phyloP scores from a whole-genome alignment of 2,329 filamentous ascomycete species.

The Phialocephala subalpina region DNA sequence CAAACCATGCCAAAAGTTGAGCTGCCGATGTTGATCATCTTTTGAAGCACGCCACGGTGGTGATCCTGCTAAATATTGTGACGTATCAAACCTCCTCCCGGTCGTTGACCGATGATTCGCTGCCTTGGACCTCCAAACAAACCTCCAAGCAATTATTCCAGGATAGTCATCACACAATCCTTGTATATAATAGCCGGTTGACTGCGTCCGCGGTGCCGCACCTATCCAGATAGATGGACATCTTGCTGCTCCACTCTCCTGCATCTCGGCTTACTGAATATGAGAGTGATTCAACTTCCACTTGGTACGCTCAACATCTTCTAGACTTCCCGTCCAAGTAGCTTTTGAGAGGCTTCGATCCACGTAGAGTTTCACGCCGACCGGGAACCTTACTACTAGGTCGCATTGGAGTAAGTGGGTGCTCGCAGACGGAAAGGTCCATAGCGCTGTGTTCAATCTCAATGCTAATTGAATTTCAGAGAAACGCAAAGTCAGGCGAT shows the following conservation, averaged over 20 bases:
- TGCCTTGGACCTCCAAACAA: slow-evolving; percentile 17
- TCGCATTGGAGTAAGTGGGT: slow-evolving; percentile 20
- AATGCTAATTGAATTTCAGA: slow-evolving; percentile 22
- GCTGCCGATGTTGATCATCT: neutral
- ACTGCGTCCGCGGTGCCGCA: slow-evolving; percentile 26
- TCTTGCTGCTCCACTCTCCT: slow-evolving; percentile 14
- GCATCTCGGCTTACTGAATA: slow-evolving; percentile 15
- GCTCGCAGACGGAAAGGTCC: slow-evolving; percentile 24
- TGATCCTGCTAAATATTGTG: slow-evolving; percentile 2
- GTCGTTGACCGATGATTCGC: slow-evolving; percentile 17
- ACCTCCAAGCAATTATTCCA: slow-evolving; percentile 11
- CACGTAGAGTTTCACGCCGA: slow-evolving; percentile 23
- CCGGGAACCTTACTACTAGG: slow-evolving; percentile 9
- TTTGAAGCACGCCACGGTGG: neutral
- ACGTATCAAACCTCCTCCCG: slow-evolving; percentile 22
- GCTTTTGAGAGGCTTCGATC: slow-evolving; percentile 12
- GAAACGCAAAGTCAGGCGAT: slow-evolving; percentile 23
- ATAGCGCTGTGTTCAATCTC: slow-evolving; percentile 24
- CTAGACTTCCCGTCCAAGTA: slow-evolving; percentile 17
- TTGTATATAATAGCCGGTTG: slow-evolving; percentile 22
- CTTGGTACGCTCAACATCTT: slow-evolving; percentile 8
- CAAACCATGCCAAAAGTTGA: slow-evolving; percentile 6
- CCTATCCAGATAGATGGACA: slow-evolving; percentile 21
- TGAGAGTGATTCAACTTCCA: slow-evolving; percentile 14
- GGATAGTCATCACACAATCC: slow-evolving; percentile 18